Evolutionary conservation across 306 rosid genomes (phyloP).

Genomic region (Vachellia pachyceras): DNA sequence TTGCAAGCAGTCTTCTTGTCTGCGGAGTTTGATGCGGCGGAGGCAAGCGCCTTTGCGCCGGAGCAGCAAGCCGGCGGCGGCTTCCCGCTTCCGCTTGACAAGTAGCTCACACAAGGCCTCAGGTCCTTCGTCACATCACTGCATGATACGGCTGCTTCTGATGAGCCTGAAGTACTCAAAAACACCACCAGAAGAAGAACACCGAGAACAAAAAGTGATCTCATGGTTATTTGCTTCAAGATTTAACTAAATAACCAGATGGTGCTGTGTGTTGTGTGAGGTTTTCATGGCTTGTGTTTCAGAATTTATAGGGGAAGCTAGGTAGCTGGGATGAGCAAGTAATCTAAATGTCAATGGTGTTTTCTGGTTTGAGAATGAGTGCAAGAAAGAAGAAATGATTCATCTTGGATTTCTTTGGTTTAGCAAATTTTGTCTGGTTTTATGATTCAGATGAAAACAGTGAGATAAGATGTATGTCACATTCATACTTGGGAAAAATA

Average conservation of each 20-base stretch:
- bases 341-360: background rate
- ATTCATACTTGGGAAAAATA: background rate
- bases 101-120: conserved; percentile 70
- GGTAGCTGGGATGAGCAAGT: conserved; percentile 32
- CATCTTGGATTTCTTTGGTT: conserved; percentile 1
- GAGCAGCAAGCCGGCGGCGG: conserved; percentile 74
- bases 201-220: background rate
- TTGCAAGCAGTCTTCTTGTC: conserved; percentile 69
- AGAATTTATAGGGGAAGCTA: conserved; percentile 41
- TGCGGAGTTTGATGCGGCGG: conserved; percentile 55
- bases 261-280: background rate
- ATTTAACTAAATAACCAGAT: background rate
- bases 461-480: background rate
- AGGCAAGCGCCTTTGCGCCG: conserved; percentile 66
- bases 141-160: conserved; percentile 69
- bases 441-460: background rate
- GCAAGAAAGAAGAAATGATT: conserved; percentile 44
- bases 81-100: conserved; percentile 67
- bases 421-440: conserved; percentile 21
- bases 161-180: conserved; percentile 23
- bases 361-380: conserved; percentile 30
- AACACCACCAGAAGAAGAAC: background rate
- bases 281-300: background rate
- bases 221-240: conserved; percentile 39
- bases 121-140: conserved; percentile 61